A percentile compares a stretch with the other conserved stretches of the same genome.
phyloP scores from a whole-genome alignment of 1,284 basidiomycete species.

The Earliella scabrosa region DNA sequence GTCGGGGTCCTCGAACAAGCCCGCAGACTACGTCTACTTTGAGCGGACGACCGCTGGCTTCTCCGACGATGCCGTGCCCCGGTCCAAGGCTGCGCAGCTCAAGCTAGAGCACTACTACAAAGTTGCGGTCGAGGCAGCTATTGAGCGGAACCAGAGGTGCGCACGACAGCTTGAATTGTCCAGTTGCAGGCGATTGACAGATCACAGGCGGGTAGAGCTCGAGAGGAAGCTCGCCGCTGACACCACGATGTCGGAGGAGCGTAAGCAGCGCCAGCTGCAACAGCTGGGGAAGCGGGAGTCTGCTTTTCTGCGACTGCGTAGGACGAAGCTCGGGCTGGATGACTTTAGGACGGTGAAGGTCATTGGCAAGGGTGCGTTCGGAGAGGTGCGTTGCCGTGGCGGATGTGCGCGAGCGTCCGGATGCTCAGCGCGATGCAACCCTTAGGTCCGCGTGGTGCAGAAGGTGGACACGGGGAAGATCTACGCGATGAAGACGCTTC shows the following conservation, averaged over 20 bases:
- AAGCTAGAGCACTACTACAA: slow-evolving; percentile 99
- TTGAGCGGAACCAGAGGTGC: slow-evolving; percentile 73
- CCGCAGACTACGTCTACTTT: slow-evolving; percentile 94
- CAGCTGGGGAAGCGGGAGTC: slow-evolving; percentile 93
- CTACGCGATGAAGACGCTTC: slow-evolving; percentile 98
- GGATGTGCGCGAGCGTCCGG: background rate
- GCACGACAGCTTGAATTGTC: slow-evolving; percentile 2
- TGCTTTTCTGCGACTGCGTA: slow-evolving; percentile 86
- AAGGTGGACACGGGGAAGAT: slow-evolving; percentile 98
- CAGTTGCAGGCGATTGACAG: slow-evolving; percentile 2
- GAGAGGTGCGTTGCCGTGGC: slow-evolving; percentile 67
- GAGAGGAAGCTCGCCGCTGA: slow-evolving; percentile 87
- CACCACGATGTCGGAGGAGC: slow-evolving; percentile 75
- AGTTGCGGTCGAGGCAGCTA: slow-evolving; percentile 87
- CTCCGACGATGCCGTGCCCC: slow-evolving; percentile 87
- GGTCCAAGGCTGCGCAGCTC: slow-evolving; percentile 94
- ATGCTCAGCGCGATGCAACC: background rate
- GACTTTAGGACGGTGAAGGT: slow-evolving; percentile 99
- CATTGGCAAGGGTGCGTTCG: slow-evolving; percentile 98
- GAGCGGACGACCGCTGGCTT: slow-evolving; percentile 86
- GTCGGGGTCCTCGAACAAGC: slow-evolving; percentile 34
- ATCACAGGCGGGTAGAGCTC: slow-evolving; percentile 83
- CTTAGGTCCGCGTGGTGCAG: slow-evolving; percentile 90
- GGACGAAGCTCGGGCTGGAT: slow-evolving; percentile 91
- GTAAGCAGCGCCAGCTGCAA: slow-evolving; percentile 89